Base-by-base conservation (phyloP, 2,329 filamentous ascomycete species). In the Penicillium palitans region DNA sequence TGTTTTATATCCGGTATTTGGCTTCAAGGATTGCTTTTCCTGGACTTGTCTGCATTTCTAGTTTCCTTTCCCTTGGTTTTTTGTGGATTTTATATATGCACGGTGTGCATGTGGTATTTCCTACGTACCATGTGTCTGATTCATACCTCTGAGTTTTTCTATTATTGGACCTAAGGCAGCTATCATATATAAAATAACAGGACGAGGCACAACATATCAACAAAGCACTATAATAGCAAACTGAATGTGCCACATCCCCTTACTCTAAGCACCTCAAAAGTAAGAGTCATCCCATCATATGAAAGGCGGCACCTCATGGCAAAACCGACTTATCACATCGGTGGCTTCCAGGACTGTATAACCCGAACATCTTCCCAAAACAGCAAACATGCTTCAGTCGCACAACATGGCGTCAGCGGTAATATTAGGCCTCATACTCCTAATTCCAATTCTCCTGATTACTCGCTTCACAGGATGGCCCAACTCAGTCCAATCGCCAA, bases 401-500 rank as follows among this genome's bases (percentile, higher is more conserved):
- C 29, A 53, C 51, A 46, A 33, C 40, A 46, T 47, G 29, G 29
- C 15, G 10, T 46, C 40, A 12, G 51, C 50, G 6, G 6, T 53
- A 27, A 53, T 46, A 13, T 33, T 53, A 35, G 51, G 40, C 17
- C 21, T 52, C 12, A 33, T 53, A 19, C 12, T 53, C 51, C 29
- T 53, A 25, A 27, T 46, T 33, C 51, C 40, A 21, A 19, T 53
- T 8, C 35, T 53, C 24, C 12, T 53, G 29, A 46, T 46, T 17
- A 21, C 21, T 6, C 40, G 21, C 29, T 37, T 37, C 21, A 19
- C 13, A 27, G 41, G 29, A 37, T 47, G 29, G 29, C 62, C 5
- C 61, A 58, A 52, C 21, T 63, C 25, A 27, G 68, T 6, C 29
- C 68, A 40, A 44, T 64, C 40, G 54, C 63, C 7, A 55, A 59